Evolutionary conservation across 345 rosid species (phyloP), one percentile per base, ranked within the genome.

Genomic region (Microcos paniculata): DNA sequence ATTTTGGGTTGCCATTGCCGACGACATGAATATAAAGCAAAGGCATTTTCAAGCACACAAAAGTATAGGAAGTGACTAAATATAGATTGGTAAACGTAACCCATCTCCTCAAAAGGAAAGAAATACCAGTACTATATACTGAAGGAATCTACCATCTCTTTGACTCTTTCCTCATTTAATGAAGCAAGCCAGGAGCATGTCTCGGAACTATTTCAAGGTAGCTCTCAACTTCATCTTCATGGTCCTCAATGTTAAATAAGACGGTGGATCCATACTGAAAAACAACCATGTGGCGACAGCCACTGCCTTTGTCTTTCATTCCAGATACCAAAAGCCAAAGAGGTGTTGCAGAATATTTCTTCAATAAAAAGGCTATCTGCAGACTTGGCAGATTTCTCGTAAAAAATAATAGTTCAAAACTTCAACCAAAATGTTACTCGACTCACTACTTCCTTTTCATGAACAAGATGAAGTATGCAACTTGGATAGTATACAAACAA

Each of bases 201-300:
- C 87, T 89, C 53, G 86, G 83, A 76, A 90, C 91, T 43, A 90
- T 84, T 73, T 85, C 85, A 62, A 94, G 82, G 80, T 87, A 86
- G 80, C 79, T 73, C 84, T 88, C 98, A 75, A 86, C 85, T 70
- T 92, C n/a, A n/a, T n/a, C 84, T 70, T 92, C 97, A 66, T 70
- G 84, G 64, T 90, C 95, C 52, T 89, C 95, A 8, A 94, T 79
- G 79, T 92, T 92, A 80, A 94, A 92, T 74, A 94, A 86, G 84
- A 94, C 94, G 66, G 89, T 94, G 78, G 98, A 94, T 62, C 97
- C 97, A 79, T 92, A 92, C 51, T 92, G 98, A 82, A 85, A 94
- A 19, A 92, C 92, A 59, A 94, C 88, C 94, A 94, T 84, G 84
- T 89, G 91, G 2, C 84, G 84, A 72, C 78, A 88, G 79, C 63